Evolutionary conservation across 208 protist genomes (phyloP).

Genomic region (Leishmania tarentolae): DNA sequence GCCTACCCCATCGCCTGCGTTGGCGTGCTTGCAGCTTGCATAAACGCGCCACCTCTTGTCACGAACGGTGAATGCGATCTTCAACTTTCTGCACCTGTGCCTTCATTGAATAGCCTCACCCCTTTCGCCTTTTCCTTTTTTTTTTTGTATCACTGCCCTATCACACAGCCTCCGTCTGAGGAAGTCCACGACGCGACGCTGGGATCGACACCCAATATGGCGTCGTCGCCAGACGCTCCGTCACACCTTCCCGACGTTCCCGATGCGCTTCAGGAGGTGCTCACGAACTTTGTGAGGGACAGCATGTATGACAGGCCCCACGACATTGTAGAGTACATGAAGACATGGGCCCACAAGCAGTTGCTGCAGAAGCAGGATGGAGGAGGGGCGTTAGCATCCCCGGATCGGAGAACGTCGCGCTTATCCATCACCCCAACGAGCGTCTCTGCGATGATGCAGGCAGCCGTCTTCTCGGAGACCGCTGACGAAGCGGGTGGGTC

Average conservation of each 20-base stretch:
- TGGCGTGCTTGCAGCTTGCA: not conserved
- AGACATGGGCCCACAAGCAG: conserved; percentile 38
- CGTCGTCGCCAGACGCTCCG: not conserved
- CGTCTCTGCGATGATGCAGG: not conserved
- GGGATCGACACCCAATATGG: not conserved
- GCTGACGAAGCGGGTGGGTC: not conserved
- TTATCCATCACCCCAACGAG: conserved; percentile 1
- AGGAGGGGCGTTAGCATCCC: too few relatives aligned
- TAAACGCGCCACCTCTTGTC: not conserved
- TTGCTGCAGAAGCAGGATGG: not conserved
- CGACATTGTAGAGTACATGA: conserved; percentile 50
- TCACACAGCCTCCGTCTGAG: not conserved
- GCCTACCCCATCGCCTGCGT: not conserved
- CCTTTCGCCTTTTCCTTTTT: not conserved
- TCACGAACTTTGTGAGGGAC: conserved; percentile 32
- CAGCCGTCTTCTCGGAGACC: conserved; percentile 3
- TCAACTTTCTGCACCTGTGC: not conserved
- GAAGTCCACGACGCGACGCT: not conserved
- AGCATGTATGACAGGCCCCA: conserved; percentile 39
- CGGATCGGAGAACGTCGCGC: not conserved
- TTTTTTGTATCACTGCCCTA: not conserved
- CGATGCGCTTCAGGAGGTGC: conserved; percentile 7
- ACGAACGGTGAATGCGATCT: not conserved
- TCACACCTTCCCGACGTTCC: not conserved
- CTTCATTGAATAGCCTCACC: not conserved